Evolutionary conservation across 148 eudicot species (phyloP), one percentile per base, ranked within the genome.

Genomic region (Silene latifolia): DNA sequence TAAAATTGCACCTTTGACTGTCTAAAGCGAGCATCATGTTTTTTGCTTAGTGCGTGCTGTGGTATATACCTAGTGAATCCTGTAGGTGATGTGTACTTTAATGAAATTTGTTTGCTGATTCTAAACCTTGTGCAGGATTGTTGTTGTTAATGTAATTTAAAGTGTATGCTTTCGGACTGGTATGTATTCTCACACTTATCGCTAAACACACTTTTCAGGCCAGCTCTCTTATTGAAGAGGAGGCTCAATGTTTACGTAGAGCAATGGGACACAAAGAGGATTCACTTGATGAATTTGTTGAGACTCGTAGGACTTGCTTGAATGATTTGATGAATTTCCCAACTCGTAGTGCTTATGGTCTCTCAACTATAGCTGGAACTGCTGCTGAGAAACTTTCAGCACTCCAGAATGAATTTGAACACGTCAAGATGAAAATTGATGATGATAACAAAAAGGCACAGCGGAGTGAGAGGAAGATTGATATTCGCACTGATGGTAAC

Each of bases 281-380:
- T 63, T 84, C 89, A 74, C 79, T 89, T 72, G 99, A 96, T 73
- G 91, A 85, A 66, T 96, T 85, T 82, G 82, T 88, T 72, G 98
- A 92, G 80, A 95, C 98, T 54, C 99, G 92, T 80, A 80, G 24
- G 61, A 89, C 93, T 44, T 88, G 91, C 83, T 76, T 89, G 24
- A 87, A 82, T 79, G 99, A 96, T 80, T 76, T 92, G 68, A 96
- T 90, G 91, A 92, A 90, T 80, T 92, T 92, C 57, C 99, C 98
- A 18, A 85, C 87, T 18, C 99, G 98, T 69, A 82, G 82, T 84
- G 85, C 89, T 53, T 96, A 89, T 83, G 94, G 93, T 78, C 95
- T 87, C 27, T 86, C 97, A 13, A 90, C 94, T 86, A 94, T 92
- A 81, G 98, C 99, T 80, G 93, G 84, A 76, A 89, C n/a, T n/a